phyloP scores from a whole-genome alignment of 768 basidiomycete species.

The Pleurotus tuoliensis region DNA sequence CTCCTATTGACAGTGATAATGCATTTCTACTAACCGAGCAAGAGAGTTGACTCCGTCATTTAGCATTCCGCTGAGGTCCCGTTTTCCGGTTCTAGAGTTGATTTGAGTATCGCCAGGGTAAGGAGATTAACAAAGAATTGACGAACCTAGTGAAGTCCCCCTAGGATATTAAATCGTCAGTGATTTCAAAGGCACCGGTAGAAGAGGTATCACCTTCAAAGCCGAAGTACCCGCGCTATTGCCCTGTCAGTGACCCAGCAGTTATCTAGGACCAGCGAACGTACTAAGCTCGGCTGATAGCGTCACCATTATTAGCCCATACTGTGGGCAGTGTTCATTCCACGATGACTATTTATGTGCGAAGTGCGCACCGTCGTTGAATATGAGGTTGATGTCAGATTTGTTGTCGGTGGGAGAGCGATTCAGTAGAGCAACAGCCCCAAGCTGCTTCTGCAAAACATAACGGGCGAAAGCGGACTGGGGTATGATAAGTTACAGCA shows the following conservation, averaged over 20 bases:
- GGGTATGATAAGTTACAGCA: constrained; percentile 5
- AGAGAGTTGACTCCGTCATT: constrained; percentile 96
- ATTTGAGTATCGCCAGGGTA: neutral
- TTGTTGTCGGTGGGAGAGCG: constrained; percentile 45
- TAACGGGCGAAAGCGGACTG: constrained; percentile 91
- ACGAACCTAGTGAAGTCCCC: constrained; percentile 82
- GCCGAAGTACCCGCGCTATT: constrained; percentile 93
- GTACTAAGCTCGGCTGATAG: constrained; percentile 85
- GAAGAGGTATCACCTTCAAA: constrained; percentile 62
- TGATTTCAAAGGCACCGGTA: neutral
- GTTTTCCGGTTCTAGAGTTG: constrained; percentile 78
- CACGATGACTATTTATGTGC: neutral
- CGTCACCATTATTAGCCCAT: constrained; percentile 99
- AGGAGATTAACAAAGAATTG: neutral
- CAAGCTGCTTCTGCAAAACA: constrained; percentile 70
- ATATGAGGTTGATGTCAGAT: constrained; percentile 64
- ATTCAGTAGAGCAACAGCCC: constrained; percentile 65
- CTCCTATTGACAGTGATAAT: neutral
- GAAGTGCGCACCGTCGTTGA: constrained; percentile 64
- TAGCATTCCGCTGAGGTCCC: constrained; percentile 86
- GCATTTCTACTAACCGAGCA: constrained; percentile 46
- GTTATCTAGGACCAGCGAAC: constrained; percentile 19
- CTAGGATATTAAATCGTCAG: constrained; percentile 29
- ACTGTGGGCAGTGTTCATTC: constrained; percentile 39
- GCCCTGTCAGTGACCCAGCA: constrained; percentile 8